Percentiles rank a stretch among this genome's conserved stretches.
These are phyloP conservation scores for Tetrahymena malaccensis DNA, from an alignment of 73 alveolate genomes.

Conservation along the genomic window DNA sequence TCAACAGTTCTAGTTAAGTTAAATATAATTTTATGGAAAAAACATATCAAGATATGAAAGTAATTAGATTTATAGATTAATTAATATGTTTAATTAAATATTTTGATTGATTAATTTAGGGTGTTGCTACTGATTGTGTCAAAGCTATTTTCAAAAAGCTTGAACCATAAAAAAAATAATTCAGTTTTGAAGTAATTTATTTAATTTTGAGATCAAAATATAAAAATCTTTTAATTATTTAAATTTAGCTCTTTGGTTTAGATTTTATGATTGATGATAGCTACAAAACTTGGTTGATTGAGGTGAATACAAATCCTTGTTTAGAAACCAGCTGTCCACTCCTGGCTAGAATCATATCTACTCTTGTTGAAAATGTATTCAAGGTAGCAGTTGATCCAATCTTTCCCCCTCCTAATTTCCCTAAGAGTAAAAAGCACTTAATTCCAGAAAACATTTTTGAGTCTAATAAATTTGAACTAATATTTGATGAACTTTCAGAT, in stretches of 20 bases:
- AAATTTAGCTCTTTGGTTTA: constrained; percentile 82
- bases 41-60: not conserved
- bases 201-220: not conserved
- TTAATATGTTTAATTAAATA: constrained; percentile 36
- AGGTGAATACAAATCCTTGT: constrained; percentile 92
- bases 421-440: constrained; percentile 24
- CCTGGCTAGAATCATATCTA: constrained; percentile 76
- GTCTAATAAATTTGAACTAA: constrained; percentile 26
- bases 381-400: constrained; percentile 85
- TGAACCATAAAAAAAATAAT: constrained; percentile 45
- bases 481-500: constrained; percentile 24
- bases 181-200: constrained; percentile 44
- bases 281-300: constrained; percentile 80
- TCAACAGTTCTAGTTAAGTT: not conserved
- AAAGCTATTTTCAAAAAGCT: constrained; percentile 52
- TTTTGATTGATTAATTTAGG: constrained; percentile 13
- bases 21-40: not conserved
- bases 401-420: constrained; percentile 49
- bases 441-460: constrained; percentile 34
- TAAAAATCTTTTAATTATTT: not conserved
- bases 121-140: constrained; percentile 38
- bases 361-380: constrained; percentile 83
- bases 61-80: not conserved
- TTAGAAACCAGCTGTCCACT: constrained; percentile 85
- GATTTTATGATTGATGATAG: constrained; percentile 89